These are phyloP conservation scores for Microcos paniculata DNA, from an alignment of 345 rosid genomes.

Conservation along the genomic window DNA sequence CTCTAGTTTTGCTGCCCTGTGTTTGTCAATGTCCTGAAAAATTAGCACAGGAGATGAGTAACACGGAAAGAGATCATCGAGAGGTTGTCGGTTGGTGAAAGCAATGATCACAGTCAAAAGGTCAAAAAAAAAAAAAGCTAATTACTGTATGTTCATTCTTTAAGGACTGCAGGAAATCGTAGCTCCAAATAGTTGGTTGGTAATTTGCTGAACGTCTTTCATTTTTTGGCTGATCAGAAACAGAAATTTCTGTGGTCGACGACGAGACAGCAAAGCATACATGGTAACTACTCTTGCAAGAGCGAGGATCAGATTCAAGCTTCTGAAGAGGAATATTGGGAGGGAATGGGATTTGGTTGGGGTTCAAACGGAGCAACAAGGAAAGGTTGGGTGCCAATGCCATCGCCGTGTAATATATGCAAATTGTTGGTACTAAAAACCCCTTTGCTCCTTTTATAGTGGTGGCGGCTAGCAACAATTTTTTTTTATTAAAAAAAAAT, in stretches of 20 bases:
- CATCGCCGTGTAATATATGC: not conserved
- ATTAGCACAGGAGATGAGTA: not conserved
- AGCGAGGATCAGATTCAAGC: not conserved
- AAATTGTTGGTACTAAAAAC: too few species aligned
- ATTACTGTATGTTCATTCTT: not conserved
- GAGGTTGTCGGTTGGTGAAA: not conserved
- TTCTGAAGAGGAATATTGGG: not conserved
- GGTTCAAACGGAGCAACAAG: not conserved
- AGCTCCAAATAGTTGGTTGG: conserved; percentile 11
- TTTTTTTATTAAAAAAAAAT: too few species aligned
- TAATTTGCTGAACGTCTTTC: conserved; percentile 11
- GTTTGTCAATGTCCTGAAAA: conserved; percentile 20
- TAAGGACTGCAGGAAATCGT: conserved; percentile 10
- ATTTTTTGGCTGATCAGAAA: not conserved
- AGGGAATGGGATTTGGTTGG: not conserved
- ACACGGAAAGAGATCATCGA: not conserved
- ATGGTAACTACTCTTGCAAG: not conserved
- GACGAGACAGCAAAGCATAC: not conserved
- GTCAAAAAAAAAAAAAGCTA: not conserved
- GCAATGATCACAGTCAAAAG: not conserved
- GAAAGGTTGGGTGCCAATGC: not conserved
- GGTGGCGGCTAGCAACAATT: too few species aligned
- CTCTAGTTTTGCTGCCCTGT: conserved; percentile 25
- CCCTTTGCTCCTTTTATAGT: too few species aligned
- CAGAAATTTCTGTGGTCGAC: not conserved